Conservation (phyloP, 495 filamentous ascomycete genomes). For the Sordaria brevicollis region DNA sequence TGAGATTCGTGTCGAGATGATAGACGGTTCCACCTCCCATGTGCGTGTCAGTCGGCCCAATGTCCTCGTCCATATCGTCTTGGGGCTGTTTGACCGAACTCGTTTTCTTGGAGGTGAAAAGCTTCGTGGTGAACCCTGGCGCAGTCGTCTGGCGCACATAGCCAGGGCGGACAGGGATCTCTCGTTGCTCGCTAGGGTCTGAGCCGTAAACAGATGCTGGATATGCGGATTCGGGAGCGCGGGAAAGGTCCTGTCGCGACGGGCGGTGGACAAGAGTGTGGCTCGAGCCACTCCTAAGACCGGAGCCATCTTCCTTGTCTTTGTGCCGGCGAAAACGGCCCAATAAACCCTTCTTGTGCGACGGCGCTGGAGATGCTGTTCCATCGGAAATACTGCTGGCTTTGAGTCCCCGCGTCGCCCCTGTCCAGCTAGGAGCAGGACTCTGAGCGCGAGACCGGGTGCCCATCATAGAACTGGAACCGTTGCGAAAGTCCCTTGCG, state of each 20-base stretch:
- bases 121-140: slow-evolving; percentile 42
- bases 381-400: slow-evolving; percentile 32
- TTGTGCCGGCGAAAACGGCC: slow-evolving; percentile 50
- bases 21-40: slow-evolving; percentile 39
- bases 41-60: slow-evolving; percentile 33
- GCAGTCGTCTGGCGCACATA: slow-evolving; percentile 39
- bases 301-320: slow-evolving; percentile 45
- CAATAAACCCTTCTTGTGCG: slow-evolving; percentile 56
- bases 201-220: slow-evolving; percentile 36
- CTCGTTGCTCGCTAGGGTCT: slow-evolving; percentile 22
- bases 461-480: slow-evolving; percentile 28
- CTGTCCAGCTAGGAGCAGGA: slow-evolving; percentile 61
- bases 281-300: slow-evolving; percentile 41
- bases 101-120: slow-evolving; percentile 39
- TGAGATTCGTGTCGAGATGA: slow-evolving; percentile 73
- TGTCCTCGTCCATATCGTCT: slow-evolving; percentile 38
- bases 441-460: slow-evolving; percentile 54
- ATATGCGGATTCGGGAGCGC: slow-evolving; percentile 27
- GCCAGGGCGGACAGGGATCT: slow-evolving; percentile 23
- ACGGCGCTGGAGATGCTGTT: slow-evolving; percentile 48
- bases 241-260: slow-evolving; percentile 41
- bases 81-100: slow-evolving; percentile 25
- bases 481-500: slow-evolving; percentile 32
- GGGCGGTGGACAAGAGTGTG: slow-evolving; percentile 20
- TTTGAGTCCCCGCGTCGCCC: slow-evolving; percentile 38